phyloP scores from a whole-genome alignment of 1,284 basidiomycete genomes.

The Ustilago shanxiensis region DNA sequence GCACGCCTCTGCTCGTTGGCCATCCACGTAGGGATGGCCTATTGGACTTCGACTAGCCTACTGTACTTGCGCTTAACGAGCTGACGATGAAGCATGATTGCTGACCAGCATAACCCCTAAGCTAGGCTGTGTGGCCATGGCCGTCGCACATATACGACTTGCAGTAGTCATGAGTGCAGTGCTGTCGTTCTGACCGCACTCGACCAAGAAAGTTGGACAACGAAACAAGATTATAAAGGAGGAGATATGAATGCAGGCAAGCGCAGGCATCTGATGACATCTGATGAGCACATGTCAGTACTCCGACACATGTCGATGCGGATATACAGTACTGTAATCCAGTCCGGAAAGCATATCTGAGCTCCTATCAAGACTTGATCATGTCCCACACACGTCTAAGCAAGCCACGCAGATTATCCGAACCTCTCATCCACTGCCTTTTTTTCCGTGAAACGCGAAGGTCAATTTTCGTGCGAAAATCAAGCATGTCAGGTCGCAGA shows the following conservation, averaged over 20 bases:
- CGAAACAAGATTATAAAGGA: neutral
- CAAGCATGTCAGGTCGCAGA: no score
- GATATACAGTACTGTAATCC: slow-evolving; percentile 13
- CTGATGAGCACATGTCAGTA: slow-evolving; percentile 2
- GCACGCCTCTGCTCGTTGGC: neutral
- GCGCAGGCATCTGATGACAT: neutral
- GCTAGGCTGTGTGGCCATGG: no score
- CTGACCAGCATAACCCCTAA: no score
- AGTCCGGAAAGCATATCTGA: neutral
- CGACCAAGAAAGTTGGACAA: no score
- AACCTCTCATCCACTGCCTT: neutral
- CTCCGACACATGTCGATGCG: neutral
- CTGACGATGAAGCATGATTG: no score
- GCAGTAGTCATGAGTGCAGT: no score
- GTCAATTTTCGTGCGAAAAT: no score
- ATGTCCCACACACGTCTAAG: neutral
- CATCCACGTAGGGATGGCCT: no score
- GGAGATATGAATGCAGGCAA: neutral
- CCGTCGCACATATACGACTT: no score
- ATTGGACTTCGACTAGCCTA: no score
- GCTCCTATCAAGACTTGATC: neutral
- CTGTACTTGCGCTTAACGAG: no score
- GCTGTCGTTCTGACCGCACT: no score
- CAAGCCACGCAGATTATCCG: slow-evolving; percentile 16
- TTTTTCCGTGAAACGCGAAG: slow-evolving; percentile 3